Percentiles rank a stretch among this genome's conserved stretches.
These are phyloP conservation scores for Populus deltoides DNA, from an alignment of 345 rosid genomes.

Conservation along the genomic window DNA sequence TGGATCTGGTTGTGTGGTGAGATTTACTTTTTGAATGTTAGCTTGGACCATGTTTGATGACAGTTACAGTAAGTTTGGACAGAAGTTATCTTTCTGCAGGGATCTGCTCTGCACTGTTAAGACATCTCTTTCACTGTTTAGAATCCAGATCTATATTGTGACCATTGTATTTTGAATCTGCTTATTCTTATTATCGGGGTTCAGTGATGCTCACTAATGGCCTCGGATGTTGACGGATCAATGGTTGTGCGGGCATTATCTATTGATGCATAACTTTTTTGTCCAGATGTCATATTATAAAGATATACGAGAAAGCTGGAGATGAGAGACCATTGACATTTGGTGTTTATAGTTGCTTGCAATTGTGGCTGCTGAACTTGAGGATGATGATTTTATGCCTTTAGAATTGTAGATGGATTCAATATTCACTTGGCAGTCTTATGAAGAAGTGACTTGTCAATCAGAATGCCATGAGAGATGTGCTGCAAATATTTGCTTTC, in stretches of 20 bases:
- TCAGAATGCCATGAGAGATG: background rate
- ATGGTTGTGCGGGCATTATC: background rate
- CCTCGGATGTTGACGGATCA: background rate
- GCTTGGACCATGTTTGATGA: background rate
- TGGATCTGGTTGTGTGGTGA: background rate
- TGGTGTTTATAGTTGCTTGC: background rate
- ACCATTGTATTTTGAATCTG: background rate
- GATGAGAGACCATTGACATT: background rate
- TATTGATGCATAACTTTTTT: background rate
- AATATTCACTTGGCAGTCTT: background rate
- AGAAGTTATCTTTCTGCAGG: background rate
- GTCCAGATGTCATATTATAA: background rate
- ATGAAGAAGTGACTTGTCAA: background rate
- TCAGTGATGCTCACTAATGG: background rate
- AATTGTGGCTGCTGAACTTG: background rate
- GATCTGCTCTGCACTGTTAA: slow-evolving; percentile 1
- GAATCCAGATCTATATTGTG: background rate
- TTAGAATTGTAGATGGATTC: background rate
- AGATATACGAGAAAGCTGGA: background rate
- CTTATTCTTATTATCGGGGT: background rate
- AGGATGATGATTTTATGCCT: background rate
- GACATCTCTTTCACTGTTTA: background rate
- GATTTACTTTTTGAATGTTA: background rate
- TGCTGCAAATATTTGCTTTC: background rate
- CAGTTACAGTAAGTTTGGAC: background rate